Evolutionary conservation across 2,329 filamentous ascomycete species (phyloP).

Genomic region (Colletotrichum sp.): DNA sequence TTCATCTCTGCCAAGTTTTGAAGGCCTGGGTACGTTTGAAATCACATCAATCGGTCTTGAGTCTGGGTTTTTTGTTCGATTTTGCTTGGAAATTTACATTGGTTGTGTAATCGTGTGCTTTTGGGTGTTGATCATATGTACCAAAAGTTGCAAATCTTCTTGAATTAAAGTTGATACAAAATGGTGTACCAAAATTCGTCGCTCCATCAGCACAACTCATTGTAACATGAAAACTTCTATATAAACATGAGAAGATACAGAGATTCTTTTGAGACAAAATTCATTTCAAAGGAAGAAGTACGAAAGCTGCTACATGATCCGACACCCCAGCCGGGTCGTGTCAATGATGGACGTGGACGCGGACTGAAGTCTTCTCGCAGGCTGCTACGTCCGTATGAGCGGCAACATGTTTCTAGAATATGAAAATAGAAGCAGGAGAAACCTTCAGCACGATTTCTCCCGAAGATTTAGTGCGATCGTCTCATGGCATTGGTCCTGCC

Average conservation of each 20-base stretch:
- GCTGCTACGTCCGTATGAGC: background rate
- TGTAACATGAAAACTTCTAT: accelerated
- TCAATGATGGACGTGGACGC: background rate
- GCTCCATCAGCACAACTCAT: background rate
- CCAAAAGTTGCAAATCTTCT: background rate
- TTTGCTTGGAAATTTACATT: accelerated
- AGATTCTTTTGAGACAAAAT: background rate
- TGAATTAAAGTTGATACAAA: background rate
- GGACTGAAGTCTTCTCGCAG: background rate
- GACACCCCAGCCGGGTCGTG: accelerated
- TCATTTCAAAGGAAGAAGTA: background rate
- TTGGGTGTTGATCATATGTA: accelerated
- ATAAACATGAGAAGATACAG: accelerated
- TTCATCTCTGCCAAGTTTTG: background rate
- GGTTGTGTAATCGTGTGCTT: accelerated
- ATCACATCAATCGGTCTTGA: background rate
- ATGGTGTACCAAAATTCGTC: background rate
- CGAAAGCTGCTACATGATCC: accelerated
- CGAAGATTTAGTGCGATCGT: background rate
- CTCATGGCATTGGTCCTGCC: background rate
- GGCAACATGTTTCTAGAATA: background rate
- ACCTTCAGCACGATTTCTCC: background rate
- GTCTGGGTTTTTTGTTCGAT: accelerated
- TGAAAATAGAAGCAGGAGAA: background rate
- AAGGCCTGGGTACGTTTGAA: background rate